phyloP scores from a whole-genome alignment of 2,329 filamentous ascomycete genomes.

The Scorias spongiosa region DNA sequence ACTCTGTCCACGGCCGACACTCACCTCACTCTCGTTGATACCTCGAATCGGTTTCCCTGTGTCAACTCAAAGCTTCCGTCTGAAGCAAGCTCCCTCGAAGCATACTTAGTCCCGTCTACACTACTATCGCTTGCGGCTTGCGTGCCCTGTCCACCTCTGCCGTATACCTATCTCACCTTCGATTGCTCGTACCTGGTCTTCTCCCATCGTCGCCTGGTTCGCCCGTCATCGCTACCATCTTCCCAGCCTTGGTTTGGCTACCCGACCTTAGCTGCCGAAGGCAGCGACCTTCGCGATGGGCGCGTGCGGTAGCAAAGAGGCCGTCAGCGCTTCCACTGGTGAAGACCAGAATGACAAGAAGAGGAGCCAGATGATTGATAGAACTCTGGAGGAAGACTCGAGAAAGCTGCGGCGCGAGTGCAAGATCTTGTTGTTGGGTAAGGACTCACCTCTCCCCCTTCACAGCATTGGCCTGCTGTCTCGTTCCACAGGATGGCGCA shows the following conservation, averaged over 20 bases:
- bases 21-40: too few relatives aligned
- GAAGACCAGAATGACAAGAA: slow-evolving; percentile 90
- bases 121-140: too few relatives aligned
- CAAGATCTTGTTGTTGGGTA: slow-evolving; percentile 94
- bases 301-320: slow-evolving; percentile 59
- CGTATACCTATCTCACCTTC: too few relatives aligned
- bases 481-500: neutral
- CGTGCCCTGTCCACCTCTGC: too few relatives aligned
- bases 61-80: too few relatives aligned
- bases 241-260: slow-evolving; percentile 9
- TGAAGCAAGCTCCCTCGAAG: too few relatives aligned
- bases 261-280: slow-evolving; percentile 9
- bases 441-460: neutral
- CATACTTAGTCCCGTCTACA: too few relatives aligned
- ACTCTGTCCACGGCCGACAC: too few relatives aligned
- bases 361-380: slow-evolving; percentile 89
- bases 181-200: too few relatives aligned
- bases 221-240: neutral
- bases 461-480: neutral
- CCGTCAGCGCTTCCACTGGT: slow-evolving; percentile 53
- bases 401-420: slow-evolving; percentile 88
- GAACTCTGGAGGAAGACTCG: slow-evolving; percentile 84
- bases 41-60: too few relatives aligned
- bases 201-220: too few relatives aligned
- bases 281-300: slow-evolving; percentile 48